phyloP scores from a whole-genome alignment of 352 stramenopile genomes.

The Pythium rhizo-oryzae region DNA sequence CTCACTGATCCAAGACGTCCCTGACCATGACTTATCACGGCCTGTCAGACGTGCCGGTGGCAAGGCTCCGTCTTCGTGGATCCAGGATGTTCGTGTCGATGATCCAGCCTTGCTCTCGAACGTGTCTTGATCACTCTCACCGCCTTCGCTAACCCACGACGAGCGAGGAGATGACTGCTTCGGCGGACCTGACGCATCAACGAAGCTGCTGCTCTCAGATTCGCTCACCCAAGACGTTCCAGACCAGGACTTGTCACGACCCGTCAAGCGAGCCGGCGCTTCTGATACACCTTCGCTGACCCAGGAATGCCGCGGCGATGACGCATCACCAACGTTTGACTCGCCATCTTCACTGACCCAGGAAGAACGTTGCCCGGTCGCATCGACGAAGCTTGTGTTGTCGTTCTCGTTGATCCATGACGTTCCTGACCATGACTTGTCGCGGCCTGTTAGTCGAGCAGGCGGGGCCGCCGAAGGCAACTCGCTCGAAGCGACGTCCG shows the following conservation, averaged over 20 bases:
- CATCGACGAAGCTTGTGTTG: conserved; percentile 12
- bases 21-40: conserved; percentile 20
- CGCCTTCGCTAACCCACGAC: conserved; percentile 29
- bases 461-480: background rate
- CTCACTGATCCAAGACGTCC: conserved; percentile 29
- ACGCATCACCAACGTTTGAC: background rate
- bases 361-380: background rate
- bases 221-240: conserved; percentile 26
- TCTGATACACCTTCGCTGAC: conserved; percentile 1
- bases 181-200: background rate
- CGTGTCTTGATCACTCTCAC: background rate
- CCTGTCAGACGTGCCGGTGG: background rate
- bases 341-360: conserved; percentile 19
- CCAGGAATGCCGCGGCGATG: conserved; percentile 6
- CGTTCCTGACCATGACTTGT: conserved; percentile 16
- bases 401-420: conserved; percentile 24
- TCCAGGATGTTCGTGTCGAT: conserved; percentile 1
- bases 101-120: background rate
- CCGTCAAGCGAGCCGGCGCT: background rate
- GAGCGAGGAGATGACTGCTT: conserved; percentile 8
- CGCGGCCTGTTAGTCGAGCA: conserved; percentile 2
- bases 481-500: background rate
- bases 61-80: conserved; percentile 1
- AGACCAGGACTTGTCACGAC: conserved; percentile 19
- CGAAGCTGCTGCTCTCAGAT: conserved; percentile 3